Percentiles rank a stretch among this genome's conserved stretches.
Conservation (phyloP, 805 yeast species). For the Sugiyamaella americana region DNA sequence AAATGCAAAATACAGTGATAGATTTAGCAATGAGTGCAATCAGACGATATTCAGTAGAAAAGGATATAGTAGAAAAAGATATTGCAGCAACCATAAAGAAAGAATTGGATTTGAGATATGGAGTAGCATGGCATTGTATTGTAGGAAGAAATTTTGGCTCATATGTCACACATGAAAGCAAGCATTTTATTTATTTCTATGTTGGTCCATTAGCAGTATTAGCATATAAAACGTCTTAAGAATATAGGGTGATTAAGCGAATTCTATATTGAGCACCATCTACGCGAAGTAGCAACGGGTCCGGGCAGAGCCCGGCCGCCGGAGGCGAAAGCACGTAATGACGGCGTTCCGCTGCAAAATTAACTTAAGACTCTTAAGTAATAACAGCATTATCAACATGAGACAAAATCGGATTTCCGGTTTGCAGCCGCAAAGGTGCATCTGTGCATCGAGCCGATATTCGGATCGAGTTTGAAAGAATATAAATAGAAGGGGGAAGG, state of each 20-base stretch:
- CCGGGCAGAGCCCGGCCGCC: too few relatives aligned
- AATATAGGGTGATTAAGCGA: too few relatives aligned
- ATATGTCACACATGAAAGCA: conserved; percentile 51
- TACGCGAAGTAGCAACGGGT: neutral
- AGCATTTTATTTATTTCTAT: conserved; percentile 51
- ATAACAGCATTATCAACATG: too few relatives aligned
- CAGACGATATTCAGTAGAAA: conserved; percentile 32
- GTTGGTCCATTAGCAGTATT: conserved; percentile 48
- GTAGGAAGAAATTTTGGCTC: conserved; percentile 58
- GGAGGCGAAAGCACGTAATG: too few relatives aligned
- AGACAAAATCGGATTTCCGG: too few relatives aligned
- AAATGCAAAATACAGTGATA: conserved; percentile 28
- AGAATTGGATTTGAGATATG: conserved; percentile 49
- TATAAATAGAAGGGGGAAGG: too few relatives aligned
- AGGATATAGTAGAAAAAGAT: conserved; percentile 40
- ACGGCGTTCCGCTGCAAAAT: too few relatives aligned
- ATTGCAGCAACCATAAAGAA: conserved; percentile 53
- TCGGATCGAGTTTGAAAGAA: too few relatives aligned
- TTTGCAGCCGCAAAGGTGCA: too few relatives aligned
- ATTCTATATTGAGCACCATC: neutral
- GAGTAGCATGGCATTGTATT: conserved; percentile 59
- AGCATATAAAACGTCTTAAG: conserved; percentile 46
- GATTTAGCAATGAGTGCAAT: conserved; percentile 40
- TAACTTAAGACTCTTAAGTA: too few relatives aligned
- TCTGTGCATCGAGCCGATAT: too few relatives aligned